phyloP scores from a whole-genome alignment of 495 filamentous ascomycete species.

The Cercophora sp. region DNA sequence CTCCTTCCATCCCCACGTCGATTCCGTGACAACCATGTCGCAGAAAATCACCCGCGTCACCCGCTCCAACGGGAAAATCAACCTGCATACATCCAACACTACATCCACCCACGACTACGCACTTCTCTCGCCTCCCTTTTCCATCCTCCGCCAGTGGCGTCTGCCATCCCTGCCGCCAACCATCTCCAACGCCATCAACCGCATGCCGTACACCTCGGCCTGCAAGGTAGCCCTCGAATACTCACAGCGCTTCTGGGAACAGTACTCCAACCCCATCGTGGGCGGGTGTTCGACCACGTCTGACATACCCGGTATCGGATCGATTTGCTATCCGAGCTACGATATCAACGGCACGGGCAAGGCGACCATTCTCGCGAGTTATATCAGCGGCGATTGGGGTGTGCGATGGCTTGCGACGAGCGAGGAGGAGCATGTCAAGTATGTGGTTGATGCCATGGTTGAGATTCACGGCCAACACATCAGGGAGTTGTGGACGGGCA shows the following conservation, averaged over 20 bases:
- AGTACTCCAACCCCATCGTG: slow-evolving; percentile 55
- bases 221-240: slow-evolving; percentile 68
- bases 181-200: slow-evolving; percentile 57
- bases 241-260: slow-evolving; percentile 65
- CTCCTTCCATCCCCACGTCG: slow-evolving; percentile 58
- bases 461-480: slow-evolving; percentile 59
- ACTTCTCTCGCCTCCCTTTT: slow-evolving; percentile 59
- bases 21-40: slow-evolving; percentile 50
- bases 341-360: slow-evolving; percentile 58
- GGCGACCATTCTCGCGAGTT: slow-evolving; percentile 59
- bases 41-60: slow-evolving; percentile 46
- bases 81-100: slow-evolving; percentile 39
- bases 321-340: slow-evolving; percentile 62
- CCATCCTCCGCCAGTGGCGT: slow-evolving; percentile 52
- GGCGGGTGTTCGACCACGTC: slow-evolving; percentile 54
- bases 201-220: slow-evolving; percentile 52
- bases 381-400: slow-evolving; percentile 43
- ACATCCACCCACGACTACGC: slow-evolving; percentile 60
- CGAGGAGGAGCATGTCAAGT: slow-evolving; percentile 11
- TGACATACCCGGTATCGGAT: slow-evolving; percentile 56
- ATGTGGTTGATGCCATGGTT: slow-evolving; percentile 41
- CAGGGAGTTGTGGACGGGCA: slow-evolving; percentile 55
- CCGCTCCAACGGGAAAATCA: slow-evolving; percentile 43
- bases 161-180: slow-evolving; percentile 37
- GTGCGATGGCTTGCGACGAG: neutral